These are phyloP conservation scores for Botryotinia narcissicola DNA, from an alignment of 2,329 filamentous ascomycete species.

Conservation along the genomic window DNA sequence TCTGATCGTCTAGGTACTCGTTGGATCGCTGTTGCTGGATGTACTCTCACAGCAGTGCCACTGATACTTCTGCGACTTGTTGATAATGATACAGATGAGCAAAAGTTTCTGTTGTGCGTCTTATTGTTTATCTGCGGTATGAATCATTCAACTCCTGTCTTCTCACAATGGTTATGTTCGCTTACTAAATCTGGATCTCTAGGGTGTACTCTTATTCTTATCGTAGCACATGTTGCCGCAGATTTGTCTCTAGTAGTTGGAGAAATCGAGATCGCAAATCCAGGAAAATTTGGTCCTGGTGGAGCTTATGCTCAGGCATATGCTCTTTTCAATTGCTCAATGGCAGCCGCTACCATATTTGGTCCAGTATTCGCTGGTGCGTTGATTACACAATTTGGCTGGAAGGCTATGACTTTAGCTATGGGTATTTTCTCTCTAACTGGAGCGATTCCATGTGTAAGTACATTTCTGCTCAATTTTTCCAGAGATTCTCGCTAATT, in stretches of 20 bases:
- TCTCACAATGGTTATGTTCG: slow-evolving; percentile 25
- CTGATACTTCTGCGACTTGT: slow-evolving; percentile 64
- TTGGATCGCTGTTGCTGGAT: slow-evolving; percentile 58
- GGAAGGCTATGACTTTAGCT: slow-evolving; percentile 51
- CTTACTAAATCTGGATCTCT: neutral
- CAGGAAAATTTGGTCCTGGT: slow-evolving; percentile 51
- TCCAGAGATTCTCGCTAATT: neutral
- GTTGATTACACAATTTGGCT: slow-evolving; percentile 46
- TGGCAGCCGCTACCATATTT: slow-evolving; percentile 48
- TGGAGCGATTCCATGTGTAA: slow-evolving; percentile 64
- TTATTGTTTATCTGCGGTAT: slow-evolving; percentile 57
- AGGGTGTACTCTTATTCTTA: slow-evolving; percentile 48
- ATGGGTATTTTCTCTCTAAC: slow-evolving; percentile 41
- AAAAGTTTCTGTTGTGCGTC: slow-evolving; percentile 64
- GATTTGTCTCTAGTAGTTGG: slow-evolving; percentile 60
- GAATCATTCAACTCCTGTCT: neutral
- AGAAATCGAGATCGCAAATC: slow-evolving; percentile 50
- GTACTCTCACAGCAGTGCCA: slow-evolving; percentile 54
- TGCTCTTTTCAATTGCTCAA: slow-evolving; percentile 52
- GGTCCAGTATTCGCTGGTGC: slow-evolving; percentile 52
- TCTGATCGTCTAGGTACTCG: slow-evolving; percentile 55
- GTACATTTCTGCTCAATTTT: slow-evolving; percentile 40
- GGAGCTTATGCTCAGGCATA: slow-evolving; percentile 59
- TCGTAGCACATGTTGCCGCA: slow-evolving; percentile 64
- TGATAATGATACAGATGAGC: slow-evolving; percentile 50